Evolutionary conservation across 768 basidiomycete genomes (phyloP), one percentile per base, ranked within the genome.

Genomic region (Leccinum imitatum): DNA sequence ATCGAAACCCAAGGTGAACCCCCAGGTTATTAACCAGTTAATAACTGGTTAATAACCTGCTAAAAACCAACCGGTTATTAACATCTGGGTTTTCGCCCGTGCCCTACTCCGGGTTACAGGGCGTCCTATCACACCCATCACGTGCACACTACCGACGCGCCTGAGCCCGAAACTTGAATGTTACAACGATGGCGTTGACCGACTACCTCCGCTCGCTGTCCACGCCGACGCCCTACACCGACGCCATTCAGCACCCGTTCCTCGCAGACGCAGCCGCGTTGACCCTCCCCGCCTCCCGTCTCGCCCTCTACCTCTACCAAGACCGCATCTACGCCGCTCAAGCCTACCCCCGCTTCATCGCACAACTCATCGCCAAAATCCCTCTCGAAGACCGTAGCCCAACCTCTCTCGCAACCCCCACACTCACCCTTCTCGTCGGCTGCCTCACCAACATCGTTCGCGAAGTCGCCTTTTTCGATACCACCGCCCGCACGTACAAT

Each of bases 241-340:
- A 74, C 0, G 87, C 88, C 1, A 83, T 80, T 0, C 63, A 76
- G 33, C 85, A 88, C 56, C 69, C 80, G 0, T 91, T 91, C 72
- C 80, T 92, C n/a, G 64, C 67, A 2, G 73, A 80, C 17, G 87
- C 87, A 0, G 85, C 85, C 3, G 68, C 78, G 3, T 79, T 83
- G 14, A 77, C 78, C 3, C 78, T 91, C 19, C 73, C 78, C 7
- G 59, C 77, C 13, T 60, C 73, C 1, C 76, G 79, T 25, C 81
- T 91, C 15, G 77, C 80, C 1, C 74, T 85, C 52, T 91, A 85
- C 82, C 81, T 91, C 59, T 79, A 82, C 14, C 90, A 91, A 64
- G 90, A 91, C 69, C 81, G 84, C 53, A 82, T 87, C 57, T 91
- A 91, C 69, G 89, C 88, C 31, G 83, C 84, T 1, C 84, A 86